Evolutionary conservation across 352 stramenopile genomes (phyloP).

Genomic region (Aphanomyces euteiches): DNA sequence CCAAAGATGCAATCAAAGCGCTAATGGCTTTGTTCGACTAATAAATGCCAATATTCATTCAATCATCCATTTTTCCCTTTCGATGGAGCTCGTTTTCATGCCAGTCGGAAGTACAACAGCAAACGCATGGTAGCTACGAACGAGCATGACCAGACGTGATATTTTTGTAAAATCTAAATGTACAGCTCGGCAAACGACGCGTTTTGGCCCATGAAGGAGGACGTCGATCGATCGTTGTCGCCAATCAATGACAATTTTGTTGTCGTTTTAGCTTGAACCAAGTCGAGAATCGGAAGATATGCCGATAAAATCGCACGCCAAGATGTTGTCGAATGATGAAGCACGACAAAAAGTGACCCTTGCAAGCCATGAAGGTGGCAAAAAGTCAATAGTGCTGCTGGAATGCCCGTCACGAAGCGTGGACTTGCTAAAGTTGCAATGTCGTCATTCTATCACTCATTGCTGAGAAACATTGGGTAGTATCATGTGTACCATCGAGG

Average conservation of each 20-base stretch:
- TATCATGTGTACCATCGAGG: no score
- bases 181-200: no score
- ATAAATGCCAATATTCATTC: background rate
- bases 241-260: background rate
- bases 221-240: no score
- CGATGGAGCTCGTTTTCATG: no score
- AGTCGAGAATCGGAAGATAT: background rate
- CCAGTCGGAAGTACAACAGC: no score
- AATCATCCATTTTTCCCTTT: no score
- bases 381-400: constrained; percentile 15
- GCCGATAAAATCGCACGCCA: background rate
- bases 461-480: background rate
- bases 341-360: background rate
- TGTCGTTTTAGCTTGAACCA: constrained; percentile 1
- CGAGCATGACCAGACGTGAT: no score
- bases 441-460: background rate
- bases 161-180: no score
- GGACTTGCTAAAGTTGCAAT: constrained; percentile 3
- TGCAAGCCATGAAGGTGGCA: background rate
- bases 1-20: constrained; percentile 47
- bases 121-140: no score
- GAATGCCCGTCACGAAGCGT: constrained; percentile 22
- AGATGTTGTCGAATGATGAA: constrained; percentile 4
- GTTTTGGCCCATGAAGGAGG: no score
- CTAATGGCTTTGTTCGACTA: constrained; percentile 29